Base-by-base conservation (phyloP, 805 yeast species). In the Blastobotrys terrestris region DNA sequence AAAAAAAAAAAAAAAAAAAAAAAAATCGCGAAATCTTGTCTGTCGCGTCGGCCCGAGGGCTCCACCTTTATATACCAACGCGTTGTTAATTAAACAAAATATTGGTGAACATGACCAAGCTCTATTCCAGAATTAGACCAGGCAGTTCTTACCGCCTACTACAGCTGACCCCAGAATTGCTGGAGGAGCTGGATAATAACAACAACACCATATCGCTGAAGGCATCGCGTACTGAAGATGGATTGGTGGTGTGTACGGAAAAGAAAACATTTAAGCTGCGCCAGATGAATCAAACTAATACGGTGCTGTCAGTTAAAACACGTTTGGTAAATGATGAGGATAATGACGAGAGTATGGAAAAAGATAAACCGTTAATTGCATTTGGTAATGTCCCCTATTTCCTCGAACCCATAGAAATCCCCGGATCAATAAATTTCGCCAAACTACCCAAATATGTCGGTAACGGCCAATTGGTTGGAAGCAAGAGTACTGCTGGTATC, bases 201-300 rank as follows among this genome's bases (percentile, higher is more conserved):
- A 46, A 46, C 7, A 48, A 55, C 16, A 53, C 35, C 8, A 6
- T 68, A 19, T 45, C 51, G 16, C 52, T 70, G 44, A 77, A 76
- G 56, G 64, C 80, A 3, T 59, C 75, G 0, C 53, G 55, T 19
- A 52, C 51, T 7, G 57, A 57, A 31, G 57, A 66, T 26, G 77
- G 75, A 44, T 78, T 87, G 6, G 88, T 80, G 31, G 65, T 89
- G 14, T 84, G 91, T 54, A 78, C 92, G 0, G 59, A 68, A 2
- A 58, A 68, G 26, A 67, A 73, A 49, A 85, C 95, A 0, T 90
- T 80, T 78, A 72, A 74, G 45, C 60, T 90, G 15, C 75, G 88
- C 50, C 91, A 85, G 61, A 84, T 86, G 72, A 87, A 88, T 63
- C 97, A 92, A 66, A 86, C 97, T 5, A 90, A 92, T 66, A 78